These are phyloP conservation scores for Barbarea vulgaris DNA, from an alignment of 345 rosid species.

Conservation along the genomic window DNA sequence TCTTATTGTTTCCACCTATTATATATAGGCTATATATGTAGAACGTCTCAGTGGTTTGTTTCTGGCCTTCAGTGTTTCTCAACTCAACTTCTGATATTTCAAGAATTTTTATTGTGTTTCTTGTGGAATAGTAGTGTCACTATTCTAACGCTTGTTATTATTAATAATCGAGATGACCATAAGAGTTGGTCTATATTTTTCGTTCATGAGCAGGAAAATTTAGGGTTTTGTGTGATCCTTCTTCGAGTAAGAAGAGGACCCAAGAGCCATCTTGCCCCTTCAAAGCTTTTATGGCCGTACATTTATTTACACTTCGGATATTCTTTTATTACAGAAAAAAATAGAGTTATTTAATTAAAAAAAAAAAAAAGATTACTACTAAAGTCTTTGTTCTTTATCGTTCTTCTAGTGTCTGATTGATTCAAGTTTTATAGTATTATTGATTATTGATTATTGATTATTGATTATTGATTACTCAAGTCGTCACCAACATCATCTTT, in stretches of 20 bases:
- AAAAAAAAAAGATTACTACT: neutral
- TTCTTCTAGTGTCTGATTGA: constrained; percentile 10
- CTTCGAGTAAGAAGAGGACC: constrained; percentile 17
- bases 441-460: too few species aligned
- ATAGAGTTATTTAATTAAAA: neutral
- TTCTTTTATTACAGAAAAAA: neutral
- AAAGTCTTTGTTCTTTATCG: neutral
- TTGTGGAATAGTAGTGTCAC: neutral
- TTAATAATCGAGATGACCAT: neutral
- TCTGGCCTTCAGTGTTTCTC: neutral
- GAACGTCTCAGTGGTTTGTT: neutral
- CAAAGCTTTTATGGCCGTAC: constrained; percentile 27
- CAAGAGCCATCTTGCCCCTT: constrained; percentile 37
- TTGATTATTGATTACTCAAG: neutral
- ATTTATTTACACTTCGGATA: neutral
- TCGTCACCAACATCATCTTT: neutral
- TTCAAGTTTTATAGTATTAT: constrained; percentile 4
- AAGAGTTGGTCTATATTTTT: constrained; percentile 3
- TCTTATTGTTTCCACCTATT: neutral
- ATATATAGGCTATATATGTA: neutral
- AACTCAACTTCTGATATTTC: neutral
- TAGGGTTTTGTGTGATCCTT: constrained; percentile 25
- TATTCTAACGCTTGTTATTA: neutral
- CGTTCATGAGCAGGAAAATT: neutral
- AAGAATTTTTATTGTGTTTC: neutral